These are phyloP conservation scores for Nothophoma quercina DNA, from an alignment of 2,329 filamentous ascomycete species.

Conservation along the genomic window DNA sequence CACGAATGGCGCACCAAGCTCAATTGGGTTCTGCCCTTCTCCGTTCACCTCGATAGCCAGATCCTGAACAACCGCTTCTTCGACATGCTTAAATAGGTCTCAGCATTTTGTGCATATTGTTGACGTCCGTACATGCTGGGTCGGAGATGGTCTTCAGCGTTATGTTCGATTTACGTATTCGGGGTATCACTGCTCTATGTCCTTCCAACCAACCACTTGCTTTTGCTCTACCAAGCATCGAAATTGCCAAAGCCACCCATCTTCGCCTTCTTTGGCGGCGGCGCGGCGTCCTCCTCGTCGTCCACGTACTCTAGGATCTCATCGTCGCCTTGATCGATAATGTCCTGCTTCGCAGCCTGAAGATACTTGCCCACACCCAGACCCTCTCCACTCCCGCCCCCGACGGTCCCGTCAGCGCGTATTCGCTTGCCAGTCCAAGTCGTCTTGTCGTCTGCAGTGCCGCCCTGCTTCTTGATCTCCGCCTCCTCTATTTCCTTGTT, in stretches of 20 bases:
- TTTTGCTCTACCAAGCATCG: constrained; percentile 77
- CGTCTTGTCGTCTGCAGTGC: constrained; percentile 84
- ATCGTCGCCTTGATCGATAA: constrained; percentile 55
- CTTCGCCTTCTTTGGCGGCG: constrained; percentile 81
- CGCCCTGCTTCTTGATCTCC: constrained; percentile 69
- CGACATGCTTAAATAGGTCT: too few relatives aligned
- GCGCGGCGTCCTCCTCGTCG: constrained; percentile 69
- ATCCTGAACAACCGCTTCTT: too few relatives aligned
- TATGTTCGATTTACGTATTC: too few relatives aligned
- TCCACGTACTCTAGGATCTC: constrained; percentile 69
- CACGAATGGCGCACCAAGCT: too few relatives aligned
- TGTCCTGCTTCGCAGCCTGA: constrained; percentile 61
- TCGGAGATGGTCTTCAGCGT: too few relatives aligned
- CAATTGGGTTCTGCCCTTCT: too few relatives aligned
- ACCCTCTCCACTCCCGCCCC: constrained; percentile 61
- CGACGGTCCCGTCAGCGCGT: constrained; percentile 69
- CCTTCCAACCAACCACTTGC: background rate
- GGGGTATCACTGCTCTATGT: constrained; percentile 26
- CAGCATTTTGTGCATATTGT: too few relatives aligned
- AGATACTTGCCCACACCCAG: constrained; percentile 82
- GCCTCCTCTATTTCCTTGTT: constrained; percentile 71
- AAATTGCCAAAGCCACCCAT: constrained; percentile 90
- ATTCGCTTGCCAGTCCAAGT: constrained; percentile 98
- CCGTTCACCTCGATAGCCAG: too few relatives aligned
- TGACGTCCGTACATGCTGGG: too few relatives aligned